Percentiles rank a stretch among this genome's conserved stretches.
These are phyloP conservation scores for Aphanocladium album DNA, from an alignment of 2,329 filamentous ascomycete species.

Conservation along the genomic window DNA sequence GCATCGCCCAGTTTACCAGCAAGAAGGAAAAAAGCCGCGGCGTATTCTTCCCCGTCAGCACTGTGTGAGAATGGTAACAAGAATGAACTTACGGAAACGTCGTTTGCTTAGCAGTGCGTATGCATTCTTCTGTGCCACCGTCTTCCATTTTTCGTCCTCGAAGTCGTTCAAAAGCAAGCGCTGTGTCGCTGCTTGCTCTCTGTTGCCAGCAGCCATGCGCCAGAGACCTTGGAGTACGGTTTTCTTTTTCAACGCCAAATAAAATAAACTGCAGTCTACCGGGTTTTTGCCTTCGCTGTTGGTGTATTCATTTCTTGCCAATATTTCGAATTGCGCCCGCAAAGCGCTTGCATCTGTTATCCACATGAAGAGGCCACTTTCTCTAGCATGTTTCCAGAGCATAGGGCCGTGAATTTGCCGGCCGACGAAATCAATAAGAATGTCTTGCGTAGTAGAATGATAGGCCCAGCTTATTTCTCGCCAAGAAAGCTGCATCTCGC, in stretches of 20 bases:
- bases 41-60: conserved; percentile 63
- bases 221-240: conserved; percentile 83
- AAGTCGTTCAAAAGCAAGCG: conserved; percentile 88
- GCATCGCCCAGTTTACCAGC: conserved; percentile 82
- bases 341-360: conserved; percentile 70
- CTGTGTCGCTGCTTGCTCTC: conserved; percentile 76
- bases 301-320: conserved; percentile 91
- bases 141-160: conserved; percentile 78
- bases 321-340: conserved; percentile 72
- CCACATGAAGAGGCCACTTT: conserved; percentile 95
- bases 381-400: conserved; percentile 77
- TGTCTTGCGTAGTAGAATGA: conserved; percentile 82
- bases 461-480: conserved; percentile 83
- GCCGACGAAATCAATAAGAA: conserved; percentile 77
- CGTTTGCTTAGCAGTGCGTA: conserved; percentile 90
- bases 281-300: conserved; percentile 84
- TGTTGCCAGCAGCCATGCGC: conserved; percentile 89
- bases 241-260: conserved; percentile 88
- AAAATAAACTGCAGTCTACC: conserved; percentile 84
- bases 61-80: not conserved
- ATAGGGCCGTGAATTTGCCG: conserved; percentile 74
- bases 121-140: conserved; percentile 88
- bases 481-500: conserved; percentile 64
- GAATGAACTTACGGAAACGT: conserved; percentile 61
- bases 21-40: conserved; percentile 90